Conservation (phyloP, 306 rosid species). For the Vigna trinervia region DNA sequence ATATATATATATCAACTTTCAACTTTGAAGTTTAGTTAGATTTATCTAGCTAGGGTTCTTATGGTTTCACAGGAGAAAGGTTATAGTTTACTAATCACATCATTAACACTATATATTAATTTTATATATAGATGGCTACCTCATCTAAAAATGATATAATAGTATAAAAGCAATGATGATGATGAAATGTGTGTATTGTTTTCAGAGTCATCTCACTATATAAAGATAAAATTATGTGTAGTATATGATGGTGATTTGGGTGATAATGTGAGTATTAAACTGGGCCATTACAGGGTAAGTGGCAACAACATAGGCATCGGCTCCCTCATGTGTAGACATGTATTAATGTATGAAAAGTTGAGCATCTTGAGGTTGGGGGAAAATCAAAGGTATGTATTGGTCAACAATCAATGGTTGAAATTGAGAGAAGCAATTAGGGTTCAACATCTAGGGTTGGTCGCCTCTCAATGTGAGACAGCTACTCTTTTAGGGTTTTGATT, state of each 20-base stretch:
- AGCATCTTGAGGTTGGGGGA: slow-evolving; percentile 15
- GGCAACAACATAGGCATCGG: slow-evolving; percentile 66
- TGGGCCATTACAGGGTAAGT: slow-evolving; percentile 45
- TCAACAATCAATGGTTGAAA: slow-evolving; percentile 34
- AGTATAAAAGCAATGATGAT: neutral
- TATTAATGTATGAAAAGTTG: slow-evolving; percentile 20
- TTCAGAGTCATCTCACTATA: slow-evolving; percentile 35
- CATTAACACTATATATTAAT: slow-evolving; percentile 15
- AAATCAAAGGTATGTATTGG: slow-evolving; percentile 14
- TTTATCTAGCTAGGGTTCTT: slow-evolving; percentile 30
- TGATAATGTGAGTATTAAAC: slow-evolving; percentile 39
- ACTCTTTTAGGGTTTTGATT: slow-evolving; percentile 23
- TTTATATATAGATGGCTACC: neutral
- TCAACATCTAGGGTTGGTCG: slow-evolving; percentile 48
- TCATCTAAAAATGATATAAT: neutral
- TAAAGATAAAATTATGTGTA: slow-evolving; percentile 13
- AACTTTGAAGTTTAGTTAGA: neutral
- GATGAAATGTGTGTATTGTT: neutral
- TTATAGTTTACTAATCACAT: slow-evolving; percentile 18
- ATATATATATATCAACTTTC: neutral
- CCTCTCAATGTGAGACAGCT: slow-evolving; percentile 50
- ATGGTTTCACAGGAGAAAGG: neutral
- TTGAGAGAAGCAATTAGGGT: neutral
- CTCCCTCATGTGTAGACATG: slow-evolving; percentile 63
- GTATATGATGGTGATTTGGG: neutral